A percentile compares a stretch with the other conserved stretches of the same genome.
Evolutionary conservation across 768 basidiomycete genomes (phyloP).

Genomic region (Termitomyces sp.): DNA sequence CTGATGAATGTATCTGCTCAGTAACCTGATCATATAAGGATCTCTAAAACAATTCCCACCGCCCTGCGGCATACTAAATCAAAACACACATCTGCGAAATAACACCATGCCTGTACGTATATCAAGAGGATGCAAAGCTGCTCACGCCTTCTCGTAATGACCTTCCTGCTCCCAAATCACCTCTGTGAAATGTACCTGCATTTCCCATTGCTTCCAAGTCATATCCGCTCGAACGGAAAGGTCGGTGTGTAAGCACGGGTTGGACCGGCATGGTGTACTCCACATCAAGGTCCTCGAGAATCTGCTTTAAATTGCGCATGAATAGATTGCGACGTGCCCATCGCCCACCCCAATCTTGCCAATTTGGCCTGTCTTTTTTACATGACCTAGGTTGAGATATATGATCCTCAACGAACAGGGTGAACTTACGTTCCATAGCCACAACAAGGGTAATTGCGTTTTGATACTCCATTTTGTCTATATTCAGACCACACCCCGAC

Average conservation of each 20-base stretch:
- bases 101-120: neutral
- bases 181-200: constrained; percentile 20
- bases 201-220: constrained; percentile 18
- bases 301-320: constrained; percentile 67
- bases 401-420: neutral
- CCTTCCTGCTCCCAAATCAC: constrained; percentile 6
- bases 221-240: neutral
- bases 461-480: constrained; percentile 77
- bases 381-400: neutral
- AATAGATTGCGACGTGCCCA: constrained; percentile 71
- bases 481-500: constrained; percentile 57
- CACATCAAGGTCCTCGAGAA: constrained; percentile 71
- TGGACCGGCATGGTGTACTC: constrained; percentile 68
- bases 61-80: neutral
- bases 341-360: constrained; percentile 84
- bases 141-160: constrained; percentile 4
- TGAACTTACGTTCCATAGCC: constrained; percentile 61
- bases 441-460: constrained; percentile 64
- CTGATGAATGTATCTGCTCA: neutral
- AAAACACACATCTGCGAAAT: neutral
- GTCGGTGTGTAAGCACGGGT: constrained; percentile 50
- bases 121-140: constrained; percentile 2
- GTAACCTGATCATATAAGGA: neutral
- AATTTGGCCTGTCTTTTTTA: constrained; percentile 57
- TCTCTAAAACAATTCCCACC: neutral